Conservation (phyloP, 352 stramenopile species). For the Globisporangium splendens region DNA sequence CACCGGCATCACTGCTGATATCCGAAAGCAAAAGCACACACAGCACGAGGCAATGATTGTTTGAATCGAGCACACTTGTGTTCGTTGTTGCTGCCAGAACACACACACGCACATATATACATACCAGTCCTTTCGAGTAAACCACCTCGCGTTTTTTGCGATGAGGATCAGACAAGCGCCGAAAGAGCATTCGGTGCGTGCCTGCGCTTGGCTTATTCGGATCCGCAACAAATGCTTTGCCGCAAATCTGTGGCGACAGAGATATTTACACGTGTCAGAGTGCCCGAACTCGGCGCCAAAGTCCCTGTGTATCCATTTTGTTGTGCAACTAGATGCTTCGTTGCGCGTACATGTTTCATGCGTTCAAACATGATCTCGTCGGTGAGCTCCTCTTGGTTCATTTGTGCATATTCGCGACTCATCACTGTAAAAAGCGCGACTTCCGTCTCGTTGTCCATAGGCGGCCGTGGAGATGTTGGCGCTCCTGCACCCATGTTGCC, state of each 20-base stretch:
- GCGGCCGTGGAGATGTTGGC: conserved; percentile 23
- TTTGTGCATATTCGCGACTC: conserved; percentile 61
- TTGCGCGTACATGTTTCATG: conserved; percentile 54
- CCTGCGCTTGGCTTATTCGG: conserved; percentile 20
- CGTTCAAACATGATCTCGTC: conserved; percentile 76
- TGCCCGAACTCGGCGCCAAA: no score
- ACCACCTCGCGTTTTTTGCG: conserved; percentile 71
- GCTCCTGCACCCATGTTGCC: conserved; percentile 38
- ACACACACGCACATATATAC: no score
- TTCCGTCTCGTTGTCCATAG: conserved; percentile 22
- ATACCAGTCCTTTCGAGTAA: conserved; percentile 69
- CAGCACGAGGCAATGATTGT: no score
- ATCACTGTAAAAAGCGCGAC: conserved; percentile 56
- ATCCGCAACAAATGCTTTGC: conserved; percentile 37
- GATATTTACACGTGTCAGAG: background rate
- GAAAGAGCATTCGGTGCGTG: conserved; percentile 35
- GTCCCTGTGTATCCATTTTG: background rate
- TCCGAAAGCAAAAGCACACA: conserved; percentile 22
- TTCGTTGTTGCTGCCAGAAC: no score
- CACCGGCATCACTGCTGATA: conserved; percentile 25
- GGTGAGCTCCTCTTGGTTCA: conserved; percentile 41
- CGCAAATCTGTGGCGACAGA: conserved; percentile 25
- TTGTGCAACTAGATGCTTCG: background rate
- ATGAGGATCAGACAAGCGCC: conserved; percentile 48
- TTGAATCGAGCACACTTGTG: no score